A percentile compares a stretch with the other conserved stretches of the same genome.
Conservation (phyloP, 1,284 basidiomycete species). For the Sporisorium sorghi region DNA sequence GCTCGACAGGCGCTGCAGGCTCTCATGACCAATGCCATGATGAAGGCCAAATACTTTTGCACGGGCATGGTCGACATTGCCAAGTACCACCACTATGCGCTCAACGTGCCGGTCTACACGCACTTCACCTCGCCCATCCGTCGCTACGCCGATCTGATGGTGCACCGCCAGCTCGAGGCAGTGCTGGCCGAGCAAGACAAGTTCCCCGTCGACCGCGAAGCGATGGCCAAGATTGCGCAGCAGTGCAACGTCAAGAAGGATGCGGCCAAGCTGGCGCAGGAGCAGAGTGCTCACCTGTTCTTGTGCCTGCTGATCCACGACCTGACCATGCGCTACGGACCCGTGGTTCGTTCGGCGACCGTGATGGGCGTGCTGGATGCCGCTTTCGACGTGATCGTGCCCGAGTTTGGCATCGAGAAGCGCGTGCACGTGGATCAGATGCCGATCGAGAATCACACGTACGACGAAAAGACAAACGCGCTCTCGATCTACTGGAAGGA, state of each 20-base stretch:
- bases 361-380: constrained; percentile 94
- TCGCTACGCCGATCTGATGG: constrained; percentile 88
- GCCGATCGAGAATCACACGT: constrained; percentile 86
- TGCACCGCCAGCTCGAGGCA: constrained; percentile 96
- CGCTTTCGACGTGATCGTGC: constrained; percentile 92
- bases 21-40: constrained; percentile 87
- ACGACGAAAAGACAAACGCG: constrained; percentile 89
- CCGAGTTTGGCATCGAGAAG: constrained; percentile 97
- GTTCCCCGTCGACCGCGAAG: constrained; percentile 95
- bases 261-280: constrained; percentile 89
- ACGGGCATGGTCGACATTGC: constrained; percentile 98
- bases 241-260: constrained; percentile 82
- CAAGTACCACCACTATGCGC: constrained; percentile 93
- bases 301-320: constrained; percentile 92
- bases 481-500: constrained; percentile 81
- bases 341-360: constrained; percentile 85
- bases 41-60: constrained; percentile 96
- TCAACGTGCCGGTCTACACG: constrained; percentile 92
- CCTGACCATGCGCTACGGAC: constrained; percentile 91
- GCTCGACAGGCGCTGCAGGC: constrained; percentile 83
- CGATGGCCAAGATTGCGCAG: constrained; percentile 92
- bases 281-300: constrained; percentile 94
- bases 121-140: constrained; percentile 81
- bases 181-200: constrained; percentile 79
- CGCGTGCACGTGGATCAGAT: constrained; percentile 98